Evolutionary conservation across 495 filamentous ascomycete species (phyloP), one percentile per base, ranked within the genome.

Genomic region (Lophiotrema nucula): DNA sequence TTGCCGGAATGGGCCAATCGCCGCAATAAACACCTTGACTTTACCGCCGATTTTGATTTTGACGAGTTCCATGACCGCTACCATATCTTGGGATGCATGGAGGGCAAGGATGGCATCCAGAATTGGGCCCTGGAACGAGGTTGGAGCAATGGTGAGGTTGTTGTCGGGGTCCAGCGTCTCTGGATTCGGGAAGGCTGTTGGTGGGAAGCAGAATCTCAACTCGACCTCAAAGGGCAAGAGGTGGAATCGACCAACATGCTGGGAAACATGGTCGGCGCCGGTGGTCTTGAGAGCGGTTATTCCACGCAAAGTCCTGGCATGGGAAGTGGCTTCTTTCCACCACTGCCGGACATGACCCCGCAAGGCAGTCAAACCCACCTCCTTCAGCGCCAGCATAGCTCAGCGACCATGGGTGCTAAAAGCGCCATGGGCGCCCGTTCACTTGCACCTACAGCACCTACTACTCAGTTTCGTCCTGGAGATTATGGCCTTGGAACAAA

Each of bases 121-220:
- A 95, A 83, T 69, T 98, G 93, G 93, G 80, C 96, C 47, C 79
- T 97, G 39, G 91, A 97, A 71, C 83, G 93, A 39, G 95, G 93
- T 1, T 98, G 93, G 93, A 96, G 89, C 72, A 97, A 98, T 66
- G 93, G 93, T 24, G 95, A 97, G 68, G 92, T 97, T 2, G 82
- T 95, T 19, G 77, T 98, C 38, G 93, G 93, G 50, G 81, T 84
- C 33, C 88, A 96, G 70, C 84, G 93, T 4, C 86, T 98, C 33
- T 98, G 93, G 93, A 91, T 97, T 78, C 80, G 93, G 38, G 93
- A 98, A 69, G 82, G 76, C 45, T 85, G 90, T 10, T 98, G 93
- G 93, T 96, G 93, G 92, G 95, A 97, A 72, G 92, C 92, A 11
- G 93, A 98, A 72, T 88, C 83, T 56, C 96, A 96, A 88, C 84